These are phyloP conservation scores for Cerioporus squamosus DNA, from an alignment of 1,284 basidiomycete genomes.

Conservation along the genomic window DNA sequence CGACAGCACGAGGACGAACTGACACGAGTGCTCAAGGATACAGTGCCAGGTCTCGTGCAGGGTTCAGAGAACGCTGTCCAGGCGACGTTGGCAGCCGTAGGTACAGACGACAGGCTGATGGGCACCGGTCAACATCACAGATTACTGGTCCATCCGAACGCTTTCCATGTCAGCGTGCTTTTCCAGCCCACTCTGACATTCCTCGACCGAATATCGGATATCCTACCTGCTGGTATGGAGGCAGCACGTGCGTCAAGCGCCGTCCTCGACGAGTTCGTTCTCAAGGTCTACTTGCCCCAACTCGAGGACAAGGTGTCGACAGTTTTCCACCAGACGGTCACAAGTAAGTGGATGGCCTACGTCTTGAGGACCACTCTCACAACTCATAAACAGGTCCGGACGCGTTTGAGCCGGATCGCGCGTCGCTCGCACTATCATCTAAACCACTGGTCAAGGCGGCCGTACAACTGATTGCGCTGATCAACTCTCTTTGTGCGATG, in stretches of 20 bases:
- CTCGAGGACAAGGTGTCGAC: constrained; percentile 93
- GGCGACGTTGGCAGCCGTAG: constrained; percentile 59
- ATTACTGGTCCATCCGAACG: constrained; percentile 87
- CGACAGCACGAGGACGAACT: constrained; percentile 86
- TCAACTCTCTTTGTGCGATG: constrained; percentile 94
- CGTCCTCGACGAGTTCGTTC: constrained; percentile 93
- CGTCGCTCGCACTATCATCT: constrained; percentile 62
- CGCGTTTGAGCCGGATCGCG: constrained; percentile 81
- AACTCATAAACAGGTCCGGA: constrained; percentile 64
- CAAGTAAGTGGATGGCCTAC: constrained; percentile 49
- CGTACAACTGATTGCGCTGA: constrained; percentile 86
- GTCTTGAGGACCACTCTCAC: not conserved
- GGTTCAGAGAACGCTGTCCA: constrained; percentile 67
- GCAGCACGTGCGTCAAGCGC: constrained; percentile 73
- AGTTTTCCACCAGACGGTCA: constrained; percentile 86
- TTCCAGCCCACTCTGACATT: constrained; percentile 94
- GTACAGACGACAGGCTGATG: constrained; percentile 73
- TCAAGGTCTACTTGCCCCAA: constrained; percentile 92
- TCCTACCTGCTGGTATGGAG: constrained; percentile 78
- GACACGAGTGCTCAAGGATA: constrained; percentile 83
- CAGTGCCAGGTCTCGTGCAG: constrained; percentile 92
- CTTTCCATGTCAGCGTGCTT: constrained; percentile 93
- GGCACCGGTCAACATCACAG: constrained; percentile 82
- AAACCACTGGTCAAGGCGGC: constrained; percentile 85
- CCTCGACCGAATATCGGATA: constrained; percentile 72